Percentiles rank a stretch among this genome's conserved stretches.
Evolutionary conservation across 306 rosid genomes (phyloP).

Genomic region (Crataegus laevigata): DNA sequence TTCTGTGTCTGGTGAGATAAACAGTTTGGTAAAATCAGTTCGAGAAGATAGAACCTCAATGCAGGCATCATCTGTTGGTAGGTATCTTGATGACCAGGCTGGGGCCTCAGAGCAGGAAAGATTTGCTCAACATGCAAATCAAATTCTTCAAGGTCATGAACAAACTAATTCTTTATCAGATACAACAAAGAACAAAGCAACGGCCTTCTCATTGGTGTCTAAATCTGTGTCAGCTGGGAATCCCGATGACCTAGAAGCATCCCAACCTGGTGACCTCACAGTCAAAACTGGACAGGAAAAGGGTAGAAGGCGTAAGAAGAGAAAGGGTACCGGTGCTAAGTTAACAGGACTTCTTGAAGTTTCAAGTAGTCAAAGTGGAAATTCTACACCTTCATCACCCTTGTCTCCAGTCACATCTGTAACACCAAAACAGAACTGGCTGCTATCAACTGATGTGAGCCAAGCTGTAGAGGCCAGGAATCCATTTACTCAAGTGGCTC

Average conservation of each 20-base stretch:
- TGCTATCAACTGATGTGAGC: slow-evolving; percentile 38
- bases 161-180: slow-evolving; percentile 21
- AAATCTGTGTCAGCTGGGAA: slow-evolving; percentile 24
- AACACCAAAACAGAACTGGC: slow-evolving; percentile 43
- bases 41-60: slow-evolving; percentile 23
- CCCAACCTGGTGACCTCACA: slow-evolving; percentile 39
- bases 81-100: slow-evolving; percentile 26
- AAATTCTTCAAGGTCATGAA: slow-evolving; percentile 20
- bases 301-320: slow-evolving; percentile 68
- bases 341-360: slow-evolving; percentile 55
- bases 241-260: slow-evolving; percentile 32
- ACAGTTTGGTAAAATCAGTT: slow-evolving; percentile 23
- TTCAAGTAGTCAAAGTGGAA: slow-evolving; percentile 96
- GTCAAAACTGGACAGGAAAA: slow-evolving; percentile 67
- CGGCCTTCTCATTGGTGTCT: slow-evolving; percentile 24
- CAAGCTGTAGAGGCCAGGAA: slow-evolving; percentile 37
- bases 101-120: slow-evolving; percentile 20
- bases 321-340: slow-evolving; percentile 50
- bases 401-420: slow-evolving; percentile 50
- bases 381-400: slow-evolving; percentile 93
- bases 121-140: slow-evolving; percentile 22
- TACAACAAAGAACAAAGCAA: slow-evolving; percentile 28
- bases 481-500: slow-evolving; percentile 25
- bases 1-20: slow-evolving; percentile 33
- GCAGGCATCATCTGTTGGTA: slow-evolving; percentile 21